Evolutionary conservation across 1,284 basidiomycete genomes (phyloP).

Genomic region (Schizophyllum amplum): DNA sequence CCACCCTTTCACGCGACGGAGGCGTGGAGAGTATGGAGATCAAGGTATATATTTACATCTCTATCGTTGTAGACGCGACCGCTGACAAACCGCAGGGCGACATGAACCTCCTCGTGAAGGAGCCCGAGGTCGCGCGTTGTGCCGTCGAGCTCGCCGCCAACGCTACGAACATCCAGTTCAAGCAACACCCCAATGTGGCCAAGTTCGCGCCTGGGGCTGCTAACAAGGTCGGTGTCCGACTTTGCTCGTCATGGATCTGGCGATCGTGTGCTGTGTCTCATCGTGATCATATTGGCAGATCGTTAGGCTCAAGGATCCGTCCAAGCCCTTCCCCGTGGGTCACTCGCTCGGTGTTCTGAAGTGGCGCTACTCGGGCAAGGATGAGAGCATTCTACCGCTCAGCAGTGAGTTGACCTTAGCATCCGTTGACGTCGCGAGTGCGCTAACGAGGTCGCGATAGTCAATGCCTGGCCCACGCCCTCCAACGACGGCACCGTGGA

Average conservation of each 20-base stretch:
- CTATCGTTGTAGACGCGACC: neutral
- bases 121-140: conserved; percentile 70
- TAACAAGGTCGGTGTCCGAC: neutral
- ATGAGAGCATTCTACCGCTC: conserved; percentile 87
- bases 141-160: conserved; percentile 48
- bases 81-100: conserved; percentile 44
- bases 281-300: conserved; percentile 39
- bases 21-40: conserved; percentile 86
- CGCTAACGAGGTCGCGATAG: conserved; percentile 22
- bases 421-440: neutral
- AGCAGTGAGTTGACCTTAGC: conserved; percentile 57
- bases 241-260: neutral
- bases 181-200: conserved; percentile 93
- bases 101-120: conserved; percentile 86
- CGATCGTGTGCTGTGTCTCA: too few relatives aligned
- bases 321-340: conserved; percentile 80
- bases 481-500: conserved; percentile 87
- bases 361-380: conserved; percentile 88
- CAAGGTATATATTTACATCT: conserved; percentile 28
- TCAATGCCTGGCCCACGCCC: conserved; percentile 95
- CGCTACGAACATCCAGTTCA: conserved; percentile 63
- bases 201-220: conserved; percentile 69
- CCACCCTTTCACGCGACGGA: conserved; percentile 83
- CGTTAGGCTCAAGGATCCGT: conserved; percentile 80
- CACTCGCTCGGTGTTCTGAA: conserved; percentile 85